Evolutionary conservation across 2,329 filamentous ascomycete species (phyloP).

Genomic region (Drechmeria coniospora): DNA sequence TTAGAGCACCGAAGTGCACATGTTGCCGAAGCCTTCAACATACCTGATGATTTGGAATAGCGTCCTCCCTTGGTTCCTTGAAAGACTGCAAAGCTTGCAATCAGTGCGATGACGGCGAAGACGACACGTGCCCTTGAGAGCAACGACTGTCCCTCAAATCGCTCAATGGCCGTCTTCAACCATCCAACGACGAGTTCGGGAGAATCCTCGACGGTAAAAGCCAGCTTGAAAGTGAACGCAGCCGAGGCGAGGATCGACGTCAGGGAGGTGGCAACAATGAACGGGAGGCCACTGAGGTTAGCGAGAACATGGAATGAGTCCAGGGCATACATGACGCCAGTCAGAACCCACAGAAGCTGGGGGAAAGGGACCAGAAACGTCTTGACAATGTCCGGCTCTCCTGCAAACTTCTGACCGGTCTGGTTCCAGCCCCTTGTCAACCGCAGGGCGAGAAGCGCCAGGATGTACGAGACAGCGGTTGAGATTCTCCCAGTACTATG

Average conservation of each 20-base stretch:
- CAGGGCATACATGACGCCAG: slow-evolving; percentile 53
- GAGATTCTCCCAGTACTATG: slow-evolving; percentile 13
- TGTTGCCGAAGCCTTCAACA: slow-evolving; percentile 1
- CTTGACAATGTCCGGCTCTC: slow-evolving; percentile 75
- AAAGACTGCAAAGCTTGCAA: slow-evolving; percentile 23
- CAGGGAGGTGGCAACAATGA: slow-evolving; percentile 23
- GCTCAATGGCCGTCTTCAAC: slow-evolving; percentile 22
- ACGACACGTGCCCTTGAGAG: slow-evolving; percentile 33
- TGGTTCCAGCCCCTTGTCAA: slow-evolving; percentile 79
- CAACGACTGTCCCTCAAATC: slow-evolving; percentile 27
- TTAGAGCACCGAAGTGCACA: not conserved
- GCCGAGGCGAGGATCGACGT: slow-evolving; percentile 27
- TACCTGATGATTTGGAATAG: slow-evolving; percentile 14
- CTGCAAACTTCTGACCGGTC: slow-evolving; percentile 89
- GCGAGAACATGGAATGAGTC: slow-evolving; percentile 31
- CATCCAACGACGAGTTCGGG: slow-evolving; percentile 57
- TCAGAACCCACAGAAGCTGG: slow-evolving; percentile 56
- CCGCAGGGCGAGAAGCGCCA: slow-evolving; percentile 47
- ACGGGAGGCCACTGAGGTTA: slow-evolving; percentile 25
- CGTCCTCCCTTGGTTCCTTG: slow-evolving; percentile 17
- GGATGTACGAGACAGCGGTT: slow-evolving; percentile 16
- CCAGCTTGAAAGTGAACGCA: slow-evolving; percentile 74
- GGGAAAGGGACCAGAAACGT: slow-evolving; percentile 49
- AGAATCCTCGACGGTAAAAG: slow-evolving; percentile 75
- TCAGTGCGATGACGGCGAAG: slow-evolving; percentile 29